Conservation (phyloP, 2,329 filamentous ascomycete species). For the Venturia carpophila region DNA sequence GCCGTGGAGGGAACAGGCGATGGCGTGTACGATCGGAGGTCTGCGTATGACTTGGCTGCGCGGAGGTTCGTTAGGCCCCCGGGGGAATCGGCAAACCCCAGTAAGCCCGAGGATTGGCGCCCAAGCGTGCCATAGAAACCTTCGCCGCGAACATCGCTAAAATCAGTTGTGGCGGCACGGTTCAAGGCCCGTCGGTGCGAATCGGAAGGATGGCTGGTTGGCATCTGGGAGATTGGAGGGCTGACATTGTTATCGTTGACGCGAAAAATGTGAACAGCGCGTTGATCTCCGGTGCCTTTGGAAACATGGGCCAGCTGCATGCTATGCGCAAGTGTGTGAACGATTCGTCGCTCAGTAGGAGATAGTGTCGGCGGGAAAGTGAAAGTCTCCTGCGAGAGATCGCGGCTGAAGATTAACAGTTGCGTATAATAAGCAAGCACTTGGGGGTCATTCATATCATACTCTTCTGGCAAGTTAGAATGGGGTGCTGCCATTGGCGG, state of each 20-base stretch:
- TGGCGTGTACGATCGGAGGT: conserved; percentile 88
- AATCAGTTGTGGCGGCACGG: conserved; percentile 94
- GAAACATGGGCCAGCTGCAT: conserved; percentile 89
- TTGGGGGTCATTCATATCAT: conserved; percentile 85
- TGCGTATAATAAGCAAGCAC: conserved; percentile 86
- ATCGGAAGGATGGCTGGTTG: conserved; percentile 59
- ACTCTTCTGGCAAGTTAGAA: conserved; percentile 43
- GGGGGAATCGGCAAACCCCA: conserved; percentile 73
- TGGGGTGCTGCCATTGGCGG: background rate
- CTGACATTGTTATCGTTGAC: conserved; percentile 48
- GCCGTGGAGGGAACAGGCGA: conserved; percentile 85
- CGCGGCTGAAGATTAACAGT: conserved; percentile 79
- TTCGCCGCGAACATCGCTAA: conserved; percentile 70
- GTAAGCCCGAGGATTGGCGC: conserved; percentile 70
- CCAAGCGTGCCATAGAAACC: conserved; percentile 70
- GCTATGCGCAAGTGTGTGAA: conserved; percentile 91
- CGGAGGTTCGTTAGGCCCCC: conserved; percentile 66
- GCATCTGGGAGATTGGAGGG: conserved; percentile 55
- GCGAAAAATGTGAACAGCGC: conserved; percentile 86
- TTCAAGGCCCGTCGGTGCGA: conserved; percentile 77
- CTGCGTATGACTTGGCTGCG: conserved; percentile 92
- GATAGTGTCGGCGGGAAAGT: conserved; percentile 76
- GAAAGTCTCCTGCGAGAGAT: conserved; percentile 66
- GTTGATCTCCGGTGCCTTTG: conserved; percentile 75
- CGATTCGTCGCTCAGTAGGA: conserved; percentile 76